Conservation (phyloP, 2,329 filamentous ascomycete genomes). For the Xylaria sp. region DNA sequence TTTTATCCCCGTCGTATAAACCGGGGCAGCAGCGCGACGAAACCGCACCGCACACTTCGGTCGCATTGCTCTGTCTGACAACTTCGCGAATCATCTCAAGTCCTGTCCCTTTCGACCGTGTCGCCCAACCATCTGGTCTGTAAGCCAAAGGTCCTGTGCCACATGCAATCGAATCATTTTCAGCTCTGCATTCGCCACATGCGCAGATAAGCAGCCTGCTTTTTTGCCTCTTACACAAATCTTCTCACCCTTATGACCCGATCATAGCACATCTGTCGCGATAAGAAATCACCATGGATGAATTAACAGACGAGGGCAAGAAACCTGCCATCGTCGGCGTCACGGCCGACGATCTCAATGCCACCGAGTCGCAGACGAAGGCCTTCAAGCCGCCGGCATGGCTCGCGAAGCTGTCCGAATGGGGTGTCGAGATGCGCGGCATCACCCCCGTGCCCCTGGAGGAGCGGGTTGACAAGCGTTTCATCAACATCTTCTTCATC, state of each 20-base stretch:
- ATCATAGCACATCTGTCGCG: background rate
- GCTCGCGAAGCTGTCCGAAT: slow-evolving; percentile 11
- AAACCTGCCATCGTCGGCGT: background rate
- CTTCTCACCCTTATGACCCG: background rate
- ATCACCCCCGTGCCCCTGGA: slow-evolving; percentile 29
- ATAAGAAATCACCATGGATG: background rate
- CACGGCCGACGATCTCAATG: background rate
- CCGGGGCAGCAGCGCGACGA: too few species aligned
- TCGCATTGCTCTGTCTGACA: too few species aligned
- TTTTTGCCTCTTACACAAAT: background rate
- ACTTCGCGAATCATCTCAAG: too few species aligned
- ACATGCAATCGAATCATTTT: too few species aligned
- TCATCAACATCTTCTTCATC: slow-evolving; percentile 30
- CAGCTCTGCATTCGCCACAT: too few species aligned
- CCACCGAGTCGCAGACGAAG: background rate
- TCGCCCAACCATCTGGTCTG: too few species aligned
- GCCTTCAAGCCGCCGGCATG: slow-evolving; percentile 5
- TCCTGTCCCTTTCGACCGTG: too few species aligned
- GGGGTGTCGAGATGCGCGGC: slow-evolving; percentile 26
- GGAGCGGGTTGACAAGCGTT: slow-evolving; percentile 28
- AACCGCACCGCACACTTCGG: too few species aligned
- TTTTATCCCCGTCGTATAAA: too few species aligned
- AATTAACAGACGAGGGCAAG: background rate
- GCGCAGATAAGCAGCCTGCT: background rate
- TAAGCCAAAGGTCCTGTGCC: too few species aligned